These are phyloP conservation scores for Postia placenta DNA, from an alignment of 768 basidiomycete genomes.

Conservation along the genomic window DNA sequence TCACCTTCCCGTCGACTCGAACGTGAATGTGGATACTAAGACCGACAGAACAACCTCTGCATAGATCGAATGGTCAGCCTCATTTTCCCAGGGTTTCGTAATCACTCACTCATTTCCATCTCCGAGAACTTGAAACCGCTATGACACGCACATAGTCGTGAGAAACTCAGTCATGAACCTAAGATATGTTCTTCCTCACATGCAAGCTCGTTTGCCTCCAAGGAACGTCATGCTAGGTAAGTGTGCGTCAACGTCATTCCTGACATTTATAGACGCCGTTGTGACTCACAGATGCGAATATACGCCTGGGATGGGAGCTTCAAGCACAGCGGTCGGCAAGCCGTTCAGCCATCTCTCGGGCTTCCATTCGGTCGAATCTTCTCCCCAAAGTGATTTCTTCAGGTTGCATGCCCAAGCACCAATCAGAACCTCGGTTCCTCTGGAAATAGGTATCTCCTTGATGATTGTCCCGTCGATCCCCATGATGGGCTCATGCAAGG, in stretches of 20 bases:
- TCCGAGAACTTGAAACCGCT: slow-evolving; percentile 20
- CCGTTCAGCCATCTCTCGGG: slow-evolving; percentile 57
- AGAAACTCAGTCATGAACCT: too few species aligned
- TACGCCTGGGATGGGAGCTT: slow-evolving; percentile 17
- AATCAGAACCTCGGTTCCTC: slow-evolving; percentile 38
- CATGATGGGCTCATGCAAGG: slow-evolving; percentile 42
- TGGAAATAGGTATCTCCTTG: slow-evolving; percentile 36
- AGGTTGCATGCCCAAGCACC: slow-evolving; percentile 43
- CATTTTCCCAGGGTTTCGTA: not conserved
- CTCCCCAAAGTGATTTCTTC: slow-evolving; percentile 55
- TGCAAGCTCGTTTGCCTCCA: slow-evolving; percentile 17
- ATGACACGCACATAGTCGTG: too few species aligned
- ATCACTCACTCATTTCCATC: slow-evolving; percentile 16
- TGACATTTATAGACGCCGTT: too few species aligned
- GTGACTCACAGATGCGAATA: slow-evolving; percentile 18
- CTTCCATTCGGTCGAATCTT: slow-evolving; percentile 48
- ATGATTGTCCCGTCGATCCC: slow-evolving; percentile 35
- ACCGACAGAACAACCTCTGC: slow-evolving; percentile 24
- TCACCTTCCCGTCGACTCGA: slow-evolving; percentile 19
- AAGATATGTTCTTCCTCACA: too few species aligned
- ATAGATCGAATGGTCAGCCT: not conserved
- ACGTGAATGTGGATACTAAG: slow-evolving; percentile 21
- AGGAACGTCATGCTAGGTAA: slow-evolving; percentile 19
- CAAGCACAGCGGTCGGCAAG: slow-evolving; percentile 12
- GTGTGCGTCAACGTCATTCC: too few species aligned